A percentile compares a stretch with the other conserved stretches of the same genome.
These are phyloP conservation scores for Paracorniculantispora psalliotae DNA, from an alignment of 2,329 filamentous ascomycete species.

Conservation along the genomic window DNA sequence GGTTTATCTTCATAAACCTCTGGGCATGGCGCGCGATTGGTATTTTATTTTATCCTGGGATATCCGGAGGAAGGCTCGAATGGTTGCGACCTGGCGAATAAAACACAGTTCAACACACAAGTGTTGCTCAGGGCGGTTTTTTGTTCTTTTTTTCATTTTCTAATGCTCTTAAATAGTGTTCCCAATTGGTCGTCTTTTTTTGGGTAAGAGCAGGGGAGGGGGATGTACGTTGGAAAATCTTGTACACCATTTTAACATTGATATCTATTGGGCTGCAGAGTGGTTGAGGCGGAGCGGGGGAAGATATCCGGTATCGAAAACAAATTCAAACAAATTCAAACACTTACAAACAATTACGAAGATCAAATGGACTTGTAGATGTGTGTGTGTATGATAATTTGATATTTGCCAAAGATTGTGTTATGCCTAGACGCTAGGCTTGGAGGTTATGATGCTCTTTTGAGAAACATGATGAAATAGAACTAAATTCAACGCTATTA, in stretches of 20 bases:
- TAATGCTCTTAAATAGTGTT: not conserved
- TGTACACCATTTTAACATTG: not conserved
- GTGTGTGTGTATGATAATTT: too few relatives aligned
- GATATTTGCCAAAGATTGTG: too few relatives aligned
- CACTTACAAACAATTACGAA: too few relatives aligned
- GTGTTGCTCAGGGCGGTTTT: not conserved
- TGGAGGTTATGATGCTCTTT: too few relatives aligned
- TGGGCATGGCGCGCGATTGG: conserved; percentile 1
- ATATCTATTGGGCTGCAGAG: not conserved
- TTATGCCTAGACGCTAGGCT: too few relatives aligned
- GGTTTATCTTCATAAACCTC: not conserved
- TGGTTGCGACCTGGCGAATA: not conserved
- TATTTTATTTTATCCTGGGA: not conserved
- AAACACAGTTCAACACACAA: not conserved
- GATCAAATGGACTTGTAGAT: too few relatives aligned
- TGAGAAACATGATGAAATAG: too few relatives aligned
- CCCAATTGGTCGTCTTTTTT: too few relatives aligned
- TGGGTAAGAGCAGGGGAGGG: not conserved
- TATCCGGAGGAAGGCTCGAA: not conserved
- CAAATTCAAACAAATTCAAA: too few relatives aligned
- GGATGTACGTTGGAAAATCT: not conserved
- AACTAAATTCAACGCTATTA: not conserved
- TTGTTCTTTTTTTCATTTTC: not conserved
- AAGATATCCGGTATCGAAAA: not conserved
- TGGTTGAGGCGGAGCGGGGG: too few relatives aligned